Evolutionary conservation across 148 eudicot genomes (phyloP), one percentile per base, ranked within the genome.

Genomic region (Linanthus parryae): DNA sequence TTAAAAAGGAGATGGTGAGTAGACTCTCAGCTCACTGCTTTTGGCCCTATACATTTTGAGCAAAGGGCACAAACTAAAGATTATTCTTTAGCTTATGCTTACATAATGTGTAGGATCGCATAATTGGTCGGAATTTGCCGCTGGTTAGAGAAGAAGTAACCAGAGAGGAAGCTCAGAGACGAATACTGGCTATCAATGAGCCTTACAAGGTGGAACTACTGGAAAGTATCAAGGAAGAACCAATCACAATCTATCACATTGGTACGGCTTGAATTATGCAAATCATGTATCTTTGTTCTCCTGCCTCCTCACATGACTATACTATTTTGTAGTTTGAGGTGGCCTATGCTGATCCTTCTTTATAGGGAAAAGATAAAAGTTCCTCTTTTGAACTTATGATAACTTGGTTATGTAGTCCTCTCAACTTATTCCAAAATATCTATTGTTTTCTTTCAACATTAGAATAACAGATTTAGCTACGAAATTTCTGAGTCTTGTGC

Each of bases 1-100:
- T 92, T 29, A 92, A 92, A 73, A 92, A 92, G 70, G 99, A 92
- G 75, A 92, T 92, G 99, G 99, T 92, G 63, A 82, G 99, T 66
- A 26, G 38, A 62, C 57, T 61, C n/a, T n/a, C 46, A 36, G 29
- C 52, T 48, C 44, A 10, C 19, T 41, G n/a, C 68, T 25, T 8
- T 30, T 34, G 17, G 42, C 42, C 9, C 6, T 24, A 15, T 57
- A 38, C 15, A 26, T 44, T 52, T 49, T 39, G 18, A 33, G 47
- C 27, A 39, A 53, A 52, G 39, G 59, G 58, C 46, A 15, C 22
- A 61, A 58, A 59, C 47, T 44, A 56, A 41, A 52, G 71, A 66
- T 58, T 72, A 69, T 76, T 76, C 59, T 73, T 73, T 70, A 57
- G 58, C 54, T 53, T 49, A 58, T 82, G 79, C 73, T 87, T 79